Evolutionary conservation across 495 filamentous ascomycete species (phyloP).

Genomic region (Aspergillus nanangensis): DNA sequence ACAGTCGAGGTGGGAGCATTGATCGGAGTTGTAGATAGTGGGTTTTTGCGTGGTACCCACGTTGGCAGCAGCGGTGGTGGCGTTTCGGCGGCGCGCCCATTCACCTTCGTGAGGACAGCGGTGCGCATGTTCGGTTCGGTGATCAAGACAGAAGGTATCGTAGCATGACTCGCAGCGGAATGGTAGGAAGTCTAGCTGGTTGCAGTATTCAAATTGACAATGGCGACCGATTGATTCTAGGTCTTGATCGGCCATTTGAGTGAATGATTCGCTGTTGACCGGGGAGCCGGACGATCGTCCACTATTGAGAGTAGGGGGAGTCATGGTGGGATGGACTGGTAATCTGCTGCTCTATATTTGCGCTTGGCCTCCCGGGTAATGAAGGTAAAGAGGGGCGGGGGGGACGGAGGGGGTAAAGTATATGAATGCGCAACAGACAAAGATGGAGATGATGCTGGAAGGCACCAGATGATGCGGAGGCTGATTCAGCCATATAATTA

Average conservation of each 20-base stretch:
- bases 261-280: slow-evolving; percentile 34
- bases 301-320: slow-evolving; percentile 30
- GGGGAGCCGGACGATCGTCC: slow-evolving; percentile 9
- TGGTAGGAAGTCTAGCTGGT: slow-evolving; percentile 93
- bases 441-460: slow-evolving; percentile 19
- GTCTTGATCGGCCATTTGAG: slow-evolving; percentile 60
- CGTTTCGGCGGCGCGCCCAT: slow-evolving; percentile 69
- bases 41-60: slow-evolving; percentile 39
- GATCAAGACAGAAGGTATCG: slow-evolving; percentile 88
- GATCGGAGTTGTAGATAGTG: slow-evolving; percentile 56
- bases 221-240: slow-evolving; percentile 81
- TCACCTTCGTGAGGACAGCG: slow-evolving; percentile 75
- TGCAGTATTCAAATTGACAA: slow-evolving; percentile 88
- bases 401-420: too few species aligned
- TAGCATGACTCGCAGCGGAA: slow-evolving; percentile 89
- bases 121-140: slow-evolving; percentile 84
- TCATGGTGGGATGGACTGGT: slow-evolving; percentile 4
- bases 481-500: slow-evolving; percentile 16
- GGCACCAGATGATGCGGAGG: slow-evolving; percentile 32
- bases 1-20: slow-evolving; percentile 72
- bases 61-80: slow-evolving; percentile 15
- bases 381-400: too few species aligned
- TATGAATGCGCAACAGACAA: neutral
- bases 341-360: neutral
- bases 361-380: too few species aligned